phyloP scores from a whole-genome alignment of 768 basidiomycete species.

The Multifurca ochricompacta region DNA sequence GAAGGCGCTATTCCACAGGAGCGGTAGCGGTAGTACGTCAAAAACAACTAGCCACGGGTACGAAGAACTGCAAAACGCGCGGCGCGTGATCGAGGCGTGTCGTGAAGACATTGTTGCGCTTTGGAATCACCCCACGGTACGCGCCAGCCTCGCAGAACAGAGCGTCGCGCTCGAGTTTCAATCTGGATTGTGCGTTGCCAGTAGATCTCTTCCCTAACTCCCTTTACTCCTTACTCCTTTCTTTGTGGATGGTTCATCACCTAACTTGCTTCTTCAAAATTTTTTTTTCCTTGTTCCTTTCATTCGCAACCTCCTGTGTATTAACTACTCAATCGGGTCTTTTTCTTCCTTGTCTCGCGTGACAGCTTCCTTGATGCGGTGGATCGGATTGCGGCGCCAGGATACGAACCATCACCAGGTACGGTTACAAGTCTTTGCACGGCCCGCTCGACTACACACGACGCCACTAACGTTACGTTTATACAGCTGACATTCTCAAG shows the following conservation, averaged over 20 bases:
- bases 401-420: slow-evolving; percentile 50
- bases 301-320: background rate
- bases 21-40: slow-evolving; percentile 14
- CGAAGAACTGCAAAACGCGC: slow-evolving; percentile 36
- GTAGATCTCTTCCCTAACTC: background rate
- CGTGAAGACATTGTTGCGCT: slow-evolving; percentile 45
- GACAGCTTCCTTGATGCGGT: slow-evolving; percentile 53
- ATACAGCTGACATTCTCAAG: slow-evolving; percentile 51
- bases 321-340: too few species aligned
- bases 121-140: slow-evolving; percentile 44
- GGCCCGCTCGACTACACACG: background rate
- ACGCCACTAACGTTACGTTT: background rate
- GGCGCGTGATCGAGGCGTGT: slow-evolving; percentile 45
- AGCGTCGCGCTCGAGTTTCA: slow-evolving; percentile 47
- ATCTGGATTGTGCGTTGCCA: slow-evolving; percentile 49
- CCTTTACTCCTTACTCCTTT: background rate
- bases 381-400: slow-evolving; percentile 39
- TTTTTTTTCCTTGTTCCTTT: too few species aligned
- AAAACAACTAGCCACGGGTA: slow-evolving; percentile 7
- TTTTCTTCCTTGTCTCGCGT: background rate
- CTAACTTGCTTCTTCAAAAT: background rate
- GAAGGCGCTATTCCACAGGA: slow-evolving; percentile 37
- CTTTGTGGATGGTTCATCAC: background rate
- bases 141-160: slow-evolving; percentile 33
- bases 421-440: too few species aligned